phyloP scores from a whole-genome alignment of 495 filamentous ascomycete species.

The Tuber indicum region DNA sequence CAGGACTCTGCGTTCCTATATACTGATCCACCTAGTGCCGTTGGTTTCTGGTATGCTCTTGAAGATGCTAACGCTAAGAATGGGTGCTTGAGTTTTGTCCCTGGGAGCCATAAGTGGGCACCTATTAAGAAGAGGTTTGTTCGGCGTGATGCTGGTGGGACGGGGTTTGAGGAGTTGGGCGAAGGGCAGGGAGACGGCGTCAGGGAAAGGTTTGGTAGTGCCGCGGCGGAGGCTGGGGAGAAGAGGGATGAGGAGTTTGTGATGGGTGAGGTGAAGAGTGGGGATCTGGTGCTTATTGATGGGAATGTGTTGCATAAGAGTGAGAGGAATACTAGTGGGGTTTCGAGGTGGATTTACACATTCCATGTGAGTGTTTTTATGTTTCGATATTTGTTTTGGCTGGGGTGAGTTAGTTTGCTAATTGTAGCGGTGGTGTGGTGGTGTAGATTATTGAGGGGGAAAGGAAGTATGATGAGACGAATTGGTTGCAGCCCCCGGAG shows the following conservation, averaged over 20 bases:
- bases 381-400: not conserved
- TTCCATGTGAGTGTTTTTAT: constrained; percentile 61
- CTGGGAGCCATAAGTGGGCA: constrained; percentile 65
- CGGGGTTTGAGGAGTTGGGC: constrained; percentile 52
- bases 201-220: constrained; percentile 25
- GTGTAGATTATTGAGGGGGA: constrained; percentile 72
- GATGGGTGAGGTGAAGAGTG: constrained; percentile 43
- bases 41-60: constrained; percentile 64
- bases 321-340: constrained; percentile 75
- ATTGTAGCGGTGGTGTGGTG: not conserved
- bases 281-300: constrained; percentile 86
- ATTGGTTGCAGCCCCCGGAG: constrained; percentile 83
- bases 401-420: not conserved
- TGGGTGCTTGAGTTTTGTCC: constrained; percentile 78
- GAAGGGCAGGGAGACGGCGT: constrained; percentile 45
- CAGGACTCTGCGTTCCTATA: constrained; percentile 91
- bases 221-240: constrained; percentile 18
- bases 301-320: constrained; percentile 96
- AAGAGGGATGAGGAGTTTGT: constrained; percentile 35
- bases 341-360: constrained; percentile 91
- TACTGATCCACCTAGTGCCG: constrained; percentile 79
- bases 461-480: constrained; percentile 70
- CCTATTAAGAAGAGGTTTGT: constrained; percentile 67
- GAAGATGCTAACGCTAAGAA: constrained; percentile 82
- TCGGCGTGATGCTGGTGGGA: constrained; percentile 51